Percentiles rank a stretch among this genome's conserved stretches.
Conservation (phyloP, 2,329 filamentous ascomycete species). For the Immersiporthe knoxdaviesiana region DNA sequence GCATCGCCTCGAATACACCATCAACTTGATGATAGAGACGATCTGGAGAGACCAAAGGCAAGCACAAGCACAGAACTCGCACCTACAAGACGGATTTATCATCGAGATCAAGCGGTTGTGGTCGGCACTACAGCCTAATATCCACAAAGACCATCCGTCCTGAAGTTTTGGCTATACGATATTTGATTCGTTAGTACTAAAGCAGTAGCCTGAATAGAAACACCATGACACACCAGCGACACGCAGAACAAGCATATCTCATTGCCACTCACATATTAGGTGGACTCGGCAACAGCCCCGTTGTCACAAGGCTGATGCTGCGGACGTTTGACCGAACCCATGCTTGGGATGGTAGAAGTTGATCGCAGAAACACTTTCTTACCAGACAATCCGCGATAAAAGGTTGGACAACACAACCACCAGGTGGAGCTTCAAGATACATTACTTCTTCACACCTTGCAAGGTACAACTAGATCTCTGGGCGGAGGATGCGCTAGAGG, state of each 20-base stretch:
- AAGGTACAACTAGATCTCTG: background rate
- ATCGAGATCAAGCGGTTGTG: background rate
- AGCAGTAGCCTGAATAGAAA: background rate
- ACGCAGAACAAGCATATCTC: background rate
- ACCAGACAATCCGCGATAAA: background rate
- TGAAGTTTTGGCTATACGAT: background rate
- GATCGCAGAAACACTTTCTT: background rate
- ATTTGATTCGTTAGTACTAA: background rate
- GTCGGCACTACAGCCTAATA: background rate
- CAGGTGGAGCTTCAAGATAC: background rate
- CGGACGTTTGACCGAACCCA: background rate
- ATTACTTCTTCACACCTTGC: background rate
- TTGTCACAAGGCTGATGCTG: no score
- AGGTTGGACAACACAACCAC: no score
- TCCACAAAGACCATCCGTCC: no score
- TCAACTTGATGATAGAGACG: background rate
- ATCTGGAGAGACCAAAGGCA: background rate
- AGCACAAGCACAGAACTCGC: background rate
- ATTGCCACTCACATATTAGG: background rate
- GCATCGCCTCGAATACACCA: background rate
- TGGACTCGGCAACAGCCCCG: background rate
- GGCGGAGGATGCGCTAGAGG: constrained; percentile 13
- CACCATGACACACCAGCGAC: background rate
- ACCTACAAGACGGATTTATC: background rate
- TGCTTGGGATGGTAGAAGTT: background rate